These are phyloP conservation scores for Penicillium maclennaniae DNA, from an alignment of 495 filamentous ascomycete species.

Conservation along the genomic window DNA sequence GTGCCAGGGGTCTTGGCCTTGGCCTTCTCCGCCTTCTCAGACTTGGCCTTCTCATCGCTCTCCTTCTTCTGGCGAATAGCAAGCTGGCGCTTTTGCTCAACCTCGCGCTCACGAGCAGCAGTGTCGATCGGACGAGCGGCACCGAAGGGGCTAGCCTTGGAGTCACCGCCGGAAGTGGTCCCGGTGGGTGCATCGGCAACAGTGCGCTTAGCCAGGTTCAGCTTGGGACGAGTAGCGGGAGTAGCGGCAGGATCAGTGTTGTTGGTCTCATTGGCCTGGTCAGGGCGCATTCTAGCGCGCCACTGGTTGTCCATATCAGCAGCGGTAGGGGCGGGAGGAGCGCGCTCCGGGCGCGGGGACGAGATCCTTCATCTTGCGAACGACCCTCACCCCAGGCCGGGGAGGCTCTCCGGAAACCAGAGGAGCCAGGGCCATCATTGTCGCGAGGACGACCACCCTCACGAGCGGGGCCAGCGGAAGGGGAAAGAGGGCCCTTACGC, in stretches of 20 bases:
- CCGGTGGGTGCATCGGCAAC: slow-evolving; percentile 66
- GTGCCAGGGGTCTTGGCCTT: slow-evolving; percentile 58
- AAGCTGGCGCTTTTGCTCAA: slow-evolving; percentile 79
- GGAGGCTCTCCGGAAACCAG: slow-evolving; percentile 58
- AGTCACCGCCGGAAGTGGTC: slow-evolving; percentile 49
- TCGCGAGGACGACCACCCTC: slow-evolving; percentile 67
- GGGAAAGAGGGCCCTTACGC: slow-evolving; percentile 86
- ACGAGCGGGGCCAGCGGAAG: slow-evolving; percentile 53
- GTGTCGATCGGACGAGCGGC: slow-evolving; percentile 88
- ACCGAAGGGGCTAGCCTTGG: slow-evolving; percentile 89
- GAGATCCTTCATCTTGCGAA: slow-evolving; percentile 73
- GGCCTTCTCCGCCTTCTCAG: slow-evolving; percentile 78
- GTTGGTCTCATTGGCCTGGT: slow-evolving; percentile 62
- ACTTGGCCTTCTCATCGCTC: slow-evolving; percentile 77
- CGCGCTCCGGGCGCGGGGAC: slow-evolving; percentile 80
- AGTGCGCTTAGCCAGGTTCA: slow-evolving; percentile 85
- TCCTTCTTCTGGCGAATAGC: slow-evolving; percentile 78
- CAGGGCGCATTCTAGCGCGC: slow-evolving; percentile 79
- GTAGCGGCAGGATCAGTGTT: slow-evolving; percentile 52
- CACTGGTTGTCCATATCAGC: slow-evolving; percentile 85
- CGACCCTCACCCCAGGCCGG: slow-evolving; percentile 86
- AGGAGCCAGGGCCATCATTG: slow-evolving; percentile 58
- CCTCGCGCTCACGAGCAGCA: slow-evolving; percentile 76
- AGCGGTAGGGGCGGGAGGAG: slow-evolving; percentile 71
- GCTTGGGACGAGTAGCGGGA: slow-evolving; percentile 60